Evolutionary conservation across 805 yeast species (phyloP).

Genomic region (Cyberlindnera xylosilytica): DNA sequence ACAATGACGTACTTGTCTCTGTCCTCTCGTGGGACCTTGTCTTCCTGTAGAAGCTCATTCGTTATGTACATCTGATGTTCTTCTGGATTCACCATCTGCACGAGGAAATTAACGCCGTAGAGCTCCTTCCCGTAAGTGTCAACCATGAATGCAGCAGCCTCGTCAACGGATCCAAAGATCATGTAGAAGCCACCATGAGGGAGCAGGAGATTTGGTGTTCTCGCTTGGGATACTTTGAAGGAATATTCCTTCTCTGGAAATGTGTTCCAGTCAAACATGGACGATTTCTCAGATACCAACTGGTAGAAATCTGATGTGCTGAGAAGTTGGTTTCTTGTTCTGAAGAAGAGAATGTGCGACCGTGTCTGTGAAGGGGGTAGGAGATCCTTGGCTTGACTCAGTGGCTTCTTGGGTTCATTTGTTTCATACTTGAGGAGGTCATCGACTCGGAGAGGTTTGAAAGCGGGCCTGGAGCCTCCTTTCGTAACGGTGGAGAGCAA

Average conservation of each 20-base stretch:
- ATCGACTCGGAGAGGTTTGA: conserved; percentile 10
- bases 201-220: conserved; percentile 43
- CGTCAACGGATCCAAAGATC: conserved; percentile 42
- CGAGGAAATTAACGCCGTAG: conserved; percentile 46
- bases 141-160: conserved; percentile 49
- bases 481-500: conserved; percentile 13
- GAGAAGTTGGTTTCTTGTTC: conserved; percentile 37
- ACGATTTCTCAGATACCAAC: conserved; percentile 30
- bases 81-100: conserved; percentile 40
- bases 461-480: conserved; percentile 8
- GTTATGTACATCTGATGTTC: conserved; percentile 5
- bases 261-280: conserved; percentile 29
- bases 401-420: conserved; percentile 3
- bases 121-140: conserved; percentile 48
- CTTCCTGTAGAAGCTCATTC: neutral
- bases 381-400: conserved; percentile 4
- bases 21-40: neutral
- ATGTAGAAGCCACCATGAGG: conserved; percentile 51
- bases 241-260: conserved; percentile 2
- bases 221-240: conserved; percentile 44
- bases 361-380: conserved; percentile 6
- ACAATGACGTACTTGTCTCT: conserved; percentile 36
- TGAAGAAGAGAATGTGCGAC: conserved; percentile 37
- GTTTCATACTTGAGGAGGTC: conserved; percentile 4
- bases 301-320: conserved; percentile 38